These are phyloP conservation scores for Globisporangium paddicum DNA, from an alignment of 352 stramenopile species.

Conservation along the genomic window DNA sequence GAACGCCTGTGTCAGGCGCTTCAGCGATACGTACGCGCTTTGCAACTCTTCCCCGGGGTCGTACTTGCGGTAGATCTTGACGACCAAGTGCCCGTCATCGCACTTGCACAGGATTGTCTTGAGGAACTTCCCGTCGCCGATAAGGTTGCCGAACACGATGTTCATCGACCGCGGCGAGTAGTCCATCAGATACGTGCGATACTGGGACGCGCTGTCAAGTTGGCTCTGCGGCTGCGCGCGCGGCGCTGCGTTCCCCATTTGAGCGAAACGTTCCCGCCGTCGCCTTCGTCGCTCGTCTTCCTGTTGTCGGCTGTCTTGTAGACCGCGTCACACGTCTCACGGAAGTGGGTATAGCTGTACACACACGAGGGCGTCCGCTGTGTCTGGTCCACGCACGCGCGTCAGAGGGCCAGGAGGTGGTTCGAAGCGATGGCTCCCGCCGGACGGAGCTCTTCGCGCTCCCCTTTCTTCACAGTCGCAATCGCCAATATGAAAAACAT, in stretches of 20 bases:
- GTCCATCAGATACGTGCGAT: constrained; percentile 85
- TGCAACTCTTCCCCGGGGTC: constrained; percentile 65
- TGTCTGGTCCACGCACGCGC: not conserved
- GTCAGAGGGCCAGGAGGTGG: not conserved
- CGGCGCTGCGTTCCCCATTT: constrained; percentile 81
- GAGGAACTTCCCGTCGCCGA: constrained; percentile 87
- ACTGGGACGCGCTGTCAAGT: constrained; percentile 81
- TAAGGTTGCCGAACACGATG: constrained; percentile 83
- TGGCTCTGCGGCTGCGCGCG: constrained; percentile 71
- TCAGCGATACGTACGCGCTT: constrained; percentile 51
- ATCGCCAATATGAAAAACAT: not conserved
- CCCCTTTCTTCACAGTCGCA: constrained; percentile 1
- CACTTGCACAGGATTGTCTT: constrained; percentile 88
- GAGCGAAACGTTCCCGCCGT: not conserved
- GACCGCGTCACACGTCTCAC: not conserved
- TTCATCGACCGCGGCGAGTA: constrained; percentile 81
- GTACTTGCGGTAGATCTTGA: constrained; percentile 89
- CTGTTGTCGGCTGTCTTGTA: not conserved
- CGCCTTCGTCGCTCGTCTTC: not conserved
- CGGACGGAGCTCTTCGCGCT: not conserved
- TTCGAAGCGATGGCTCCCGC: not conserved
- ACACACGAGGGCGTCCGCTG: not conserved
- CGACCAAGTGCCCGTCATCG: constrained; percentile 77
- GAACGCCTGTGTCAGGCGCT: constrained; percentile 45
- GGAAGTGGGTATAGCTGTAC: not conserved